Conservation (phyloP, 148 eudicot species). For the Diospyros kaki region DNA sequence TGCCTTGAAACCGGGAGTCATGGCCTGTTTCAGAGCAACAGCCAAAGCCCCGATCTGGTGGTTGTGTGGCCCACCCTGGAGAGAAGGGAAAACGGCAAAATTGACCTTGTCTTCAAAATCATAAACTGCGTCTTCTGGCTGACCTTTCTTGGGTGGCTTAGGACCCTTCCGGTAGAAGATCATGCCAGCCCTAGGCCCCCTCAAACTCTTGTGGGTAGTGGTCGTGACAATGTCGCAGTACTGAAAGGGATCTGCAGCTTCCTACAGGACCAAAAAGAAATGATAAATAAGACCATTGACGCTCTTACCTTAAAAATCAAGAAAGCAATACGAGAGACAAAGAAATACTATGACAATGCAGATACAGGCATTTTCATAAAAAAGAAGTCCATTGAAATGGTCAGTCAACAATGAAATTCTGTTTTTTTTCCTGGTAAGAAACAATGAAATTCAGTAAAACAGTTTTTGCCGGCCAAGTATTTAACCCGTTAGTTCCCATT, state of each 20-base stretch:
- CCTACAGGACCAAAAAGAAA: constrained; percentile 39
- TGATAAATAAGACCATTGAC: not conserved
- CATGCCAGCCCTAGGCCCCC: constrained; percentile 98
- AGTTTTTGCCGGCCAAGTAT: not conserved
- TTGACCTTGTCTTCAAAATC: constrained; percentile 93
- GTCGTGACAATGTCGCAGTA: constrained; percentile 91
- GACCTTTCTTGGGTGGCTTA: constrained; percentile 94
- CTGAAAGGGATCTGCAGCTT: constrained; percentile 94
- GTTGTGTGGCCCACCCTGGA: constrained; percentile 98
- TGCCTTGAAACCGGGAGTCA: constrained; percentile 87
- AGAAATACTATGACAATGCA: not conserved
- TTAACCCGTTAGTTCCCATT: constrained; percentile 2
- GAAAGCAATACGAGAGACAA: too few species aligned
- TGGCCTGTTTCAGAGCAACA: constrained; percentile 89
- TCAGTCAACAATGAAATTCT: not conserved
- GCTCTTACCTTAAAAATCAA: too few species aligned
- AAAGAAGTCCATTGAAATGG: not conserved
- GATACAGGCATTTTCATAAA: not conserved
- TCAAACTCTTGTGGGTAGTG: constrained; percentile 91
- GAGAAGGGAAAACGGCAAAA: constrained; percentile 94
- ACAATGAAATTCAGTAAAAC: too few species aligned
- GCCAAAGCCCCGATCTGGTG: constrained; percentile 98
- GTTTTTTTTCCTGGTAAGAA: not conserved
- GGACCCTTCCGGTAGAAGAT: constrained; percentile 97
- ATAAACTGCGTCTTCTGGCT: constrained; percentile 83